Evolutionary conservation across 805 yeast species (phyloP).

Genomic region (Candida patagonica): DNA sequence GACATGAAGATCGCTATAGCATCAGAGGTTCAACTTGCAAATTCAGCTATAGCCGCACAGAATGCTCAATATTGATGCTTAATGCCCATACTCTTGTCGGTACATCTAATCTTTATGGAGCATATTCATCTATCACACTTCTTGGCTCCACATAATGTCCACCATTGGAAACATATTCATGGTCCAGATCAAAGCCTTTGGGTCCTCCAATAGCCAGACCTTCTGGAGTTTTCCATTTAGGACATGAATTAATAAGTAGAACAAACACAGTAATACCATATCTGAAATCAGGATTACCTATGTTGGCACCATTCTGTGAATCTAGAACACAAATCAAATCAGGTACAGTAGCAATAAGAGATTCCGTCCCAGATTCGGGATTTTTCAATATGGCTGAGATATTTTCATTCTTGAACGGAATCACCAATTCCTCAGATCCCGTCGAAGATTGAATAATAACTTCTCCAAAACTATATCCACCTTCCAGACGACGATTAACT

Average conservation of each 20-base stretch:
- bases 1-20: too few species aligned
- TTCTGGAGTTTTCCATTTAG: conserved; percentile 30
- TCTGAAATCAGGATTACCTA: conserved; percentile 41
- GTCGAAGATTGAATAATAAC: conserved; percentile 24
- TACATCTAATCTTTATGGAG: neutral
- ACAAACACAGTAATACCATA: conserved; percentile 39
- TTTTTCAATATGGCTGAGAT: conserved; percentile 26
- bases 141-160: conserved; percentile 30
- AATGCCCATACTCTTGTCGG: neutral
- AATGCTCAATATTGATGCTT: too few species aligned
- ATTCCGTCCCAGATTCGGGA: conserved; percentile 15
- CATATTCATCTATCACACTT: conserved; percentile 34
- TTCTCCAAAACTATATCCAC: conserved; percentile 39
- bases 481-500: conserved; percentile 34
- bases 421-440: conserved; percentile 9
- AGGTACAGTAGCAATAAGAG: conserved; percentile 36
- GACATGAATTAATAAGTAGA: conserved; percentile 32
- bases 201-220: conserved; percentile 38
- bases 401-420: conserved; percentile 43
- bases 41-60: too few species aligned
- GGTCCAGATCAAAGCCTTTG: conserved; percentile 26
- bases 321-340: conserved; percentile 37
- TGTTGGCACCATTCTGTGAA: conserved; percentile 37
- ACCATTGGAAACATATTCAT: conserved; percentile 29
- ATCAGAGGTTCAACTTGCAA: too few species aligned